Conservation (phyloP, 1,284 basidiomycete species). For the Papiliotrema terrestris region DNA sequence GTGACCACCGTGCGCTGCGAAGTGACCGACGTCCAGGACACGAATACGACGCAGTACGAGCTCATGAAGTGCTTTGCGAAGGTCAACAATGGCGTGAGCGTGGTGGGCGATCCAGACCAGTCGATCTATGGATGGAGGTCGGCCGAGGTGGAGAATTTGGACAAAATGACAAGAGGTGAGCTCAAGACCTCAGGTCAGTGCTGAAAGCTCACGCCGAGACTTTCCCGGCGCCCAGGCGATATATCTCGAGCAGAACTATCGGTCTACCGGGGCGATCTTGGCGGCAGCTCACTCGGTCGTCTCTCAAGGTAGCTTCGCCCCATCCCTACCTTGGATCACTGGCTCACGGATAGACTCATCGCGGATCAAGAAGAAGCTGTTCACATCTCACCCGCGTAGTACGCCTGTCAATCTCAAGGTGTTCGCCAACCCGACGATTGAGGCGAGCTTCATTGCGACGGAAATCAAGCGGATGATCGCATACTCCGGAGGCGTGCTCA, state of each 20-base stretch:
- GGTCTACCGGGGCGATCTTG: slow-evolving; percentile 76
- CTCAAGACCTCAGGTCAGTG: too few relatives aligned
- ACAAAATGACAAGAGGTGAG: slow-evolving; percentile 66
- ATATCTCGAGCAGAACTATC: slow-evolving; percentile 81
- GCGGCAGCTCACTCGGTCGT: slow-evolving; percentile 73
- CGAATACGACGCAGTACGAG: slow-evolving; percentile 79
- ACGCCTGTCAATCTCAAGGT: slow-evolving; percentile 57
- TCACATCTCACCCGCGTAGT: slow-evolving; percentile 63
- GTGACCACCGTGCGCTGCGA: too few relatives aligned
- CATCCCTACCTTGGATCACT: neutral
- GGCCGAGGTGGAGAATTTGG: slow-evolving; percentile 74
- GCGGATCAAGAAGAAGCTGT: slow-evolving; percentile 72
- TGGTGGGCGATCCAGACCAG: slow-evolving; percentile 92
- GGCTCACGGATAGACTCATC: slow-evolving; percentile 33
- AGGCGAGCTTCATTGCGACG: slow-evolving; percentile 68
- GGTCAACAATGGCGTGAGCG: slow-evolving; percentile 61
- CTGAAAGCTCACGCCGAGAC: slow-evolving; percentile 51
- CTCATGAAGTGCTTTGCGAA: slow-evolving; percentile 72
- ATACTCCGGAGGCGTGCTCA: slow-evolving; percentile 66
- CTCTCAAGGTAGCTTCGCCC: slow-evolving; percentile 60
- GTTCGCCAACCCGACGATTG: slow-evolving; percentile 48
- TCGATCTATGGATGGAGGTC: slow-evolving; percentile 90
- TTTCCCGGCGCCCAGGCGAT: slow-evolving; percentile 66
- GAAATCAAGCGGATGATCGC: slow-evolving; percentile 78
- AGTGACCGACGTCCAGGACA: slow-evolving; percentile 62